Percentiles rank a stretch among this genome's conserved stretches.
These are phyloP conservation scores for Castanospermum australe DNA, from an alignment of 306 rosid genomes.

Conservation along the genomic window DNA sequence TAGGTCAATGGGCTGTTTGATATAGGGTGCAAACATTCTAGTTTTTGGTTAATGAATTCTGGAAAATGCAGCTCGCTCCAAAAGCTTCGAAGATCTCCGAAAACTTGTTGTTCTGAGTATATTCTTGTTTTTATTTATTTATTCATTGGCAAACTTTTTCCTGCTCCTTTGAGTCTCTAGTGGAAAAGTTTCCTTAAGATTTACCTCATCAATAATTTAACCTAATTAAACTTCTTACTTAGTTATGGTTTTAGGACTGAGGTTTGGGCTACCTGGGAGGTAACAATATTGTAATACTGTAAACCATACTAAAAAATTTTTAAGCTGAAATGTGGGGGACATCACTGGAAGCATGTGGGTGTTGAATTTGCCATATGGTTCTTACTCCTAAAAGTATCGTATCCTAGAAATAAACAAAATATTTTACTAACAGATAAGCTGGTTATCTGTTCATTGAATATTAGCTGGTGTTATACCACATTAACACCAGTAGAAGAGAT, in stretches of 20 bases:
- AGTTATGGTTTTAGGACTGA: background rate
- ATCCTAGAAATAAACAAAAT: background rate
- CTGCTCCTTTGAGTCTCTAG: background rate
- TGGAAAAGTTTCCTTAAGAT: background rate
- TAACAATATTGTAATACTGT: background rate
- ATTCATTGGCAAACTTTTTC: background rate
- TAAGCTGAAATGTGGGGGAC: background rate
- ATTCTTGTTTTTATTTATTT: background rate
- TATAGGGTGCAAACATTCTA: slow-evolving; percentile 93
- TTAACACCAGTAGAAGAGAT: background rate
- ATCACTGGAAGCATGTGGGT: background rate
- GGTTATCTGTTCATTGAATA: background rate
- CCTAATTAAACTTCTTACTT: background rate
- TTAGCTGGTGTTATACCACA: background rate
- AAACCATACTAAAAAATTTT: no score
- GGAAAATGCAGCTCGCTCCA: background rate
- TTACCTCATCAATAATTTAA: background rate
- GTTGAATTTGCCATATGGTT: background rate
- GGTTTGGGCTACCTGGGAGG: background rate
- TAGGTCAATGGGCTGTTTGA: slow-evolving; percentile 26
- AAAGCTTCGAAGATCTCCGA: background rate
- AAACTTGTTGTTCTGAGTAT: background rate
- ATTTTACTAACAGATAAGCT: background rate
- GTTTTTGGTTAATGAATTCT: slow-evolving; percentile 38
- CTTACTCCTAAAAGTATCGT: background rate